These are phyloP conservation scores for Dioscorea alata DNA, from an alignment of 106 monocot genomes.

Conservation along the genomic window DNA sequence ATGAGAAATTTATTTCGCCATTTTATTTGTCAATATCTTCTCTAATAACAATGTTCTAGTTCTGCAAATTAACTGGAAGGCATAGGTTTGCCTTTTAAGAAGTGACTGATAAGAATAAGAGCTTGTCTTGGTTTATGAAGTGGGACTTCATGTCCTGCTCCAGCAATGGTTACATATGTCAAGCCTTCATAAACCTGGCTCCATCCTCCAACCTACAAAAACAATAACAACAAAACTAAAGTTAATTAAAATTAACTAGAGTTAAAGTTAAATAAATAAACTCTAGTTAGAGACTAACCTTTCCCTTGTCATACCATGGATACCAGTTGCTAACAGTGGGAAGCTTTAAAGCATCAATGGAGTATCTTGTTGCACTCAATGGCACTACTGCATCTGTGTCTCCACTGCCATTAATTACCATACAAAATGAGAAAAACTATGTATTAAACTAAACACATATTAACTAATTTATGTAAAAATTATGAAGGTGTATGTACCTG, in stretches of 20 bases:
- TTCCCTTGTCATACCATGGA: slow-evolving; percentile 85
- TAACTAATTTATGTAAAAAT: too few species aligned
- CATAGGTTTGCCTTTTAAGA: background rate
- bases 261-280: background rate
- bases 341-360: slow-evolving; percentile 87
- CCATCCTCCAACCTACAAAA: slow-evolving; percentile 78
- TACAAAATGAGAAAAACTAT: too few species aligned
- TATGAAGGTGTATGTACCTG: slow-evolving; percentile 51
- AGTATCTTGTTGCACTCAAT: slow-evolving; percentile 83
- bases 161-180: slow-evolving; percentile 62
- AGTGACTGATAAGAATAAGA: slow-evolving; percentile 10
- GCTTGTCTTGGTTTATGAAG: slow-evolving; percentile 74
- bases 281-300: slow-evolving; percentile 28
- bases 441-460: too few species aligned
- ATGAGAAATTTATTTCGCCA: too few species aligned
- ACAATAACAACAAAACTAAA: background rate
- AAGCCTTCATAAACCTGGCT: slow-evolving; percentile 83
- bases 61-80: background rate
- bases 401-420: slow-evolving; percentile 42
- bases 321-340: slow-evolving; percentile 63
- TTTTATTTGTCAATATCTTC: too few species aligned
- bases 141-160: slow-evolving; percentile 91
- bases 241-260: background rate
- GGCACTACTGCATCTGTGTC: slow-evolving; percentile 94
- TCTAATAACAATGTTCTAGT: too few species aligned